A percentile compares a stretch with the other conserved stretches of the same genome.
These are phyloP conservation scores for Claviceps capensis DNA, from an alignment of 2,329 filamentous ascomycete genomes.

Conservation along the genomic window DNA sequence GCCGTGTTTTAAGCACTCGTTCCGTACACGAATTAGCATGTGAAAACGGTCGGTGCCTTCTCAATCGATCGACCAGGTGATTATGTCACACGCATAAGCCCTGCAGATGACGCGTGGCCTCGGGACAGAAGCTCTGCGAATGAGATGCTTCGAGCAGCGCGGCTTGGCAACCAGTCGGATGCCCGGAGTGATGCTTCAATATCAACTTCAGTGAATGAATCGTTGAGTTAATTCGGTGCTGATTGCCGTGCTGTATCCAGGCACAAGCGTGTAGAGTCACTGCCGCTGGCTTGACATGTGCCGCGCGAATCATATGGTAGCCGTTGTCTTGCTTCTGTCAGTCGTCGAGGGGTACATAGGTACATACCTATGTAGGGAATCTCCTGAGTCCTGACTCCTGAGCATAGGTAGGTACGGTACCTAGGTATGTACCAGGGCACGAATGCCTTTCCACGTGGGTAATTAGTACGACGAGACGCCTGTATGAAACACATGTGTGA, in stretches of 20 bases:
- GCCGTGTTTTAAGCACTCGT: not conserved
- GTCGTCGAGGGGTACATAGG: not conserved
- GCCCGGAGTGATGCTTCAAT: no score
- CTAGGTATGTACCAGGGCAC: not conserved
- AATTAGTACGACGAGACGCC: not conserved
- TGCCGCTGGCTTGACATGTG: not conserved
- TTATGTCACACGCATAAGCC: not conserved
- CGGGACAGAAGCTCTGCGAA: not conserved
- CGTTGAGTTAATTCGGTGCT: no score
- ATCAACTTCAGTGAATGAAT: no score
- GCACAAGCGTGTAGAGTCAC: not conserved
- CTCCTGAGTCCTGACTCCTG: not conserved
- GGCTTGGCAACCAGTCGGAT: no score
- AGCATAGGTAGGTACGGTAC: not conserved
- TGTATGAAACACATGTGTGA: not conserved
- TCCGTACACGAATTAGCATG: not conserved
- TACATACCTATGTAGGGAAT: not conserved
- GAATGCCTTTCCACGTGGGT: not conserved
- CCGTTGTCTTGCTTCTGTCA: not conserved
- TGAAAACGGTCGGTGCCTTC: not conserved
- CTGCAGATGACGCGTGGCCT: not conserved
- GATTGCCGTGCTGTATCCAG: no score
- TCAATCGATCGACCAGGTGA: not conserved
- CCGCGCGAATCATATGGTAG: not conserved
- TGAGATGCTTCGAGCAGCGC: not conserved